Percentiles rank a stretch among this genome's conserved stretches.
phyloP scores from a whole-genome alignment of 2,329 filamentous ascomycete species.

The Diaporthe ampelina region DNA sequence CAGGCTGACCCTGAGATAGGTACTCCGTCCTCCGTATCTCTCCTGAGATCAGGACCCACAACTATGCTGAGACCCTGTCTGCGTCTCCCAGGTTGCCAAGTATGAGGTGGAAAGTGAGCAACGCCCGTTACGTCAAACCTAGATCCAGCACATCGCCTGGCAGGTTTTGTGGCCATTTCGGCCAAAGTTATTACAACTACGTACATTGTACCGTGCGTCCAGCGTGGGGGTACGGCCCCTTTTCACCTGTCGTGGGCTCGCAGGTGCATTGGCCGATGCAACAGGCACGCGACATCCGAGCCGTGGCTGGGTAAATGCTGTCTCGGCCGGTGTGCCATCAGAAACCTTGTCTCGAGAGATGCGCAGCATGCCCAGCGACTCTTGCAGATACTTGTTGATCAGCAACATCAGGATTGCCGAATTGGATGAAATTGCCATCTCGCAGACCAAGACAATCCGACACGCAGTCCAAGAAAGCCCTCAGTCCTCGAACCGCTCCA shows the following conservation, averaged over 20 bases:
- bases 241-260: background rate
- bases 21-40: background rate
- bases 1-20: background rate
- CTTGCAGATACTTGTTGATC: background rate
- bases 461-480: background rate
- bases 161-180: slow-evolving; percentile 17
- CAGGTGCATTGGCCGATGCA: slow-evolving; percentile 11
- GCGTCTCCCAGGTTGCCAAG: background rate
- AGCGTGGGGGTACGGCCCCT: slow-evolving; percentile 12
- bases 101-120: background rate
- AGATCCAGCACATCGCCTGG: background rate
- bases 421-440: background rate
- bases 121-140: slow-evolving; percentile 13
- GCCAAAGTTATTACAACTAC: slow-evolving; percentile 1
- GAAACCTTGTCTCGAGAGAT: background rate
- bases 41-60: background rate
- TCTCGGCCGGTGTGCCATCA: too few relatives aligned
- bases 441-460: background rate
- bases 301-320: background rate
- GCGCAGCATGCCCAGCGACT: slow-evolving; percentile 20
- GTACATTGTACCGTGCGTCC: slow-evolving; percentile 17
- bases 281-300: slow-evolving; percentile 28
- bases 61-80: background rate
- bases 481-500: slow-evolving; percentile 19
- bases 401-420: background rate